phyloP scores from a whole-genome alignment of 345 rosid species.

The Garcia nutans region DNA sequence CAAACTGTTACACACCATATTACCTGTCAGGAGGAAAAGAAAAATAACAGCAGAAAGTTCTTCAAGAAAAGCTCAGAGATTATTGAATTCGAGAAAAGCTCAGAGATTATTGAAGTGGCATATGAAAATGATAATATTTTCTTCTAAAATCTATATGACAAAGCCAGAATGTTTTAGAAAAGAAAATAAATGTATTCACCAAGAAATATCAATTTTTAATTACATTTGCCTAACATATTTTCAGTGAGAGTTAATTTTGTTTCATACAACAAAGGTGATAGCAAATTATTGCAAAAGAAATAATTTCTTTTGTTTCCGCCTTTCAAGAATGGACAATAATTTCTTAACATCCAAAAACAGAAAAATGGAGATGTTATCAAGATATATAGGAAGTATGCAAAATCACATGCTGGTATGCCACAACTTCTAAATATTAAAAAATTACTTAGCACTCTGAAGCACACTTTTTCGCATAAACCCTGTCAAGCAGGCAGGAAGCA shows the following conservation, averaged over 20 bases:
- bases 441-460: neutral
- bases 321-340: neutral
- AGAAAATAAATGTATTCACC: neutral
- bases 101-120: neutral
- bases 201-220: neutral
- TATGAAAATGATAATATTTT: neutral
- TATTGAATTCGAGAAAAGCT: neutral
- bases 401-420: neutral
- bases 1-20: neutral
- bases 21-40: neutral
- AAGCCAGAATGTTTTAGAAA: neutral
- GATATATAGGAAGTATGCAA: too few species aligned
- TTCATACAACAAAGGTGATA: neutral
- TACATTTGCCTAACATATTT: neutral
- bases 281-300: neutral
- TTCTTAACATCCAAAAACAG: too few species aligned
- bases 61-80: neutral
- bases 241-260: too few species aligned
- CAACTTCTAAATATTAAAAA: neutral
- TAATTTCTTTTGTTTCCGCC: neutral
- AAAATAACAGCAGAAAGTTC: neutral
- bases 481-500: conserved; percentile 7
- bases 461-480: neutral
- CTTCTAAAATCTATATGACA: neutral
- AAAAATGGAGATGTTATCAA: too few species aligned